Conservation (phyloP, 2,329 filamentous ascomycete species). For the Pseudocercospora vitis region DNA sequence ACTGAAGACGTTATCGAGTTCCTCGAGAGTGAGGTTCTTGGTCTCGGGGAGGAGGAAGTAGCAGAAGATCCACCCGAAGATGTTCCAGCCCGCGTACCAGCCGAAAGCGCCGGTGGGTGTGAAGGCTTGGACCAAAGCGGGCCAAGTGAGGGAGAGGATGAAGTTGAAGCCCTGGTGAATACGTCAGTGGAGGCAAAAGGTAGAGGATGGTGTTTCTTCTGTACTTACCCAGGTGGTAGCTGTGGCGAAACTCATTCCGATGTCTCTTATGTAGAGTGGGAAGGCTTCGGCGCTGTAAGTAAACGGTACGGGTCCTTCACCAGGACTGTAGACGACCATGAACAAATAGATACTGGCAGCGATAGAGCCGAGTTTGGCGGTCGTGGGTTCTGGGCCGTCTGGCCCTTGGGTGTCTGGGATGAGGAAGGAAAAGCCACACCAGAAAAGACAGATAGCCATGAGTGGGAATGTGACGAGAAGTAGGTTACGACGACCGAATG, state of each 20-base stretch:
- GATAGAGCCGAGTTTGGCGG: conserved; percentile 39
- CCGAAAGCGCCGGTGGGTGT: conserved; percentile 54
- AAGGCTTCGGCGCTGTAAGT: conserved; percentile 48
- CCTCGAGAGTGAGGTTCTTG: conserved; percentile 54
- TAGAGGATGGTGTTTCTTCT: no score
- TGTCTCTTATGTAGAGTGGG: conserved; percentile 44
- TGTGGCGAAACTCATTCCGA: conserved; percentile 47
- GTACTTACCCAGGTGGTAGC: conserved; percentile 53
- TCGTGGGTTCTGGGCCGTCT: conserved; percentile 14
- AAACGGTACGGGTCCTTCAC: conserved; percentile 49
- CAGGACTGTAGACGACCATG: conserved; percentile 38
- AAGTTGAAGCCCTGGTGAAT: conserved; percentile 30
- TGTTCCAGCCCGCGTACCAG: conserved; percentile 55
- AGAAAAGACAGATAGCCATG: conserved; percentile 50
- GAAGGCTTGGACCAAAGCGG: conserved; percentile 50
- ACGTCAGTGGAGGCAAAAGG: neutral
- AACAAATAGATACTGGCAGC: conserved; percentile 40
- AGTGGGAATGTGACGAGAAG: conserved; percentile 48
- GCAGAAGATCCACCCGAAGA: conserved; percentile 29
- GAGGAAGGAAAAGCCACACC: conserved; percentile 46
- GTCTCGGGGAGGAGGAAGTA: conserved; percentile 45
- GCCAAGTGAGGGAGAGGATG: conserved; percentile 45
- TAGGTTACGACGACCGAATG: conserved; percentile 47
- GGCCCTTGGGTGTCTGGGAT: conserved; percentile 30
- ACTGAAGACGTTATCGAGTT: conserved; percentile 60